phyloP scores from a whole-genome alignment of 2,329 filamentous ascomycete species.

The Cryphonectria japonica region DNA sequence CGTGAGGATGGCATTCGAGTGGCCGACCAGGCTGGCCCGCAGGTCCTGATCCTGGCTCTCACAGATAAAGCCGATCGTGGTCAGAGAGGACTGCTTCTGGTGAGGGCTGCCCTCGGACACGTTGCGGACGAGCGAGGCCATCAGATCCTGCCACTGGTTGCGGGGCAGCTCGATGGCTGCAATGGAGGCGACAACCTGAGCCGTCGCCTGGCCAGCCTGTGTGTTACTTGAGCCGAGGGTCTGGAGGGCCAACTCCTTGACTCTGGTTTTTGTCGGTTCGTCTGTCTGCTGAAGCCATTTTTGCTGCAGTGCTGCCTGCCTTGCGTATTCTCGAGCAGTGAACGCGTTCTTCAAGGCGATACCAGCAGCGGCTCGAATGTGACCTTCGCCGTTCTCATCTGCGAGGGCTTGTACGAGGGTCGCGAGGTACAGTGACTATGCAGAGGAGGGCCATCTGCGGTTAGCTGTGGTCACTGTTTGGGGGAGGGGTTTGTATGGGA shows the following conservation, averaged over 20 bases:
- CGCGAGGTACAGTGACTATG: constrained; percentile 85
- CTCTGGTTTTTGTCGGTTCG: constrained; percentile 77
- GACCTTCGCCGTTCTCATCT: constrained; percentile 80
- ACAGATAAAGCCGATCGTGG: constrained; percentile 98
- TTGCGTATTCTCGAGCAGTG: constrained; percentile 84
- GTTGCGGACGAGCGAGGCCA: constrained; percentile 87
- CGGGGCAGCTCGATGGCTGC: constrained; percentile 92
- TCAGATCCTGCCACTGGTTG: constrained; percentile 90
- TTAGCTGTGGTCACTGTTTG: constrained; percentile 24
- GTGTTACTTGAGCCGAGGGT: constrained; percentile 79
- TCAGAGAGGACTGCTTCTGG: constrained; percentile 92
- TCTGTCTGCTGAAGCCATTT: constrained; percentile 91
- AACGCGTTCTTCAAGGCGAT: constrained; percentile 98
- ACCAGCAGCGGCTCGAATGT: constrained; percentile 92
- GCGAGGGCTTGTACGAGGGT: constrained; percentile 93
- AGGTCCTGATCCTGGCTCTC: constrained; percentile 91
- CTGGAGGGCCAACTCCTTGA: constrained; percentile 89
- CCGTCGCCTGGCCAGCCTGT: constrained; percentile 85
- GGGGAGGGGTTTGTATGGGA: constrained; percentile 17
- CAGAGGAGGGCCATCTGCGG: constrained; percentile 20
- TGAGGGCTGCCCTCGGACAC: constrained; percentile 84
- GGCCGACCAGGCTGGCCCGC: constrained; percentile 75
- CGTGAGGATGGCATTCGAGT: constrained; percentile 97
- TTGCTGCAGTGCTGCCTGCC: constrained; percentile 86
- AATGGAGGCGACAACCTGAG: constrained; percentile 94